Base-by-base conservation (phyloP, 2,329 filamentous ascomycete genomes). In the Sporothrix pallida region DNA sequence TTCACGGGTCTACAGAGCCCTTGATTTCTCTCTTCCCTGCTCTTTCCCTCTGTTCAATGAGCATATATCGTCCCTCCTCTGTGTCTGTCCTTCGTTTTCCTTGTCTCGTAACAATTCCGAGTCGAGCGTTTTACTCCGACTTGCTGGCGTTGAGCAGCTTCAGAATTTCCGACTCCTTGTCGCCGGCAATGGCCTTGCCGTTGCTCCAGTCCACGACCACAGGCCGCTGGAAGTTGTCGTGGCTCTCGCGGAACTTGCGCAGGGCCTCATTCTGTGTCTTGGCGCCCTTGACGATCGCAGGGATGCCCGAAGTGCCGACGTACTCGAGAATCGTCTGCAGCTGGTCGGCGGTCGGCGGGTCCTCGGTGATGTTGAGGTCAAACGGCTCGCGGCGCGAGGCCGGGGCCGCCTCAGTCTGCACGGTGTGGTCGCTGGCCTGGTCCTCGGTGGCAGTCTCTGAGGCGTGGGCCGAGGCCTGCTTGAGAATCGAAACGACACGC, bases 131-230 rank as follows among this genome's bases (percentile, higher is more conserved):
- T 37, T 37, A 37, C 31, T n/a, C 37, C 15, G 23, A 44, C 73
- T 74, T 73, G 62, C 65, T 60, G 56, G 58, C 15, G 3, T 90
- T 88, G 71, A 98, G 83, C 82, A 97, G 86, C 83, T 92, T 94
- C 80, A 97, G 83, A 75, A 98, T 98, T 84, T 95, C 92, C 17
- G 94, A 97, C 84, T 97, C 91, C 76, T 92, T 91, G 70, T 93
- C 93, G 23, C 93, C 93, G 37, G 89, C 85, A 84, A 92, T 86
- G 65, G 91, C 95, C 81, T 90, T 92, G 76, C 95, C 96, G 81
- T 95, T 95, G 81, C 92, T 93, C 96, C 96, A 98, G 81, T 98
- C 95, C 71, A 98, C 95, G 74, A 92, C 93, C 81, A 98, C 83
- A 37, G 95, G 95, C 77, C 91, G 84, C 78, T 92, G 84, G 81